Conservation (phyloP, 2,329 filamentous ascomycete species). For the Aspergillus udagawae region DNA sequence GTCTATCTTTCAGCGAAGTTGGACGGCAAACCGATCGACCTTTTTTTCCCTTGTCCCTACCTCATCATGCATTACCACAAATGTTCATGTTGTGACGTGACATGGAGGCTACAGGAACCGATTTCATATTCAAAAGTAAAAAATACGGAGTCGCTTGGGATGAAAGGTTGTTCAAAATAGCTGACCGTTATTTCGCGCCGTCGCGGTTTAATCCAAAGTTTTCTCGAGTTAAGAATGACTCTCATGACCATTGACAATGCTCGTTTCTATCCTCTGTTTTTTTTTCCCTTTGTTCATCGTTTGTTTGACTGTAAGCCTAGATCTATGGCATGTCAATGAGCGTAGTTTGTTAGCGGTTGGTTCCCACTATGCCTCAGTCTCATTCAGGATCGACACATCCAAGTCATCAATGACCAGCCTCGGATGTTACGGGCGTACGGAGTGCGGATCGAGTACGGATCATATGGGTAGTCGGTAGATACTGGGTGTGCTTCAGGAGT, state of each 20-base stretch:
- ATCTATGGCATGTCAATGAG: background rate
- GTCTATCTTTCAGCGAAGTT: constrained; percentile 36
- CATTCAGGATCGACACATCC: too few species aligned
- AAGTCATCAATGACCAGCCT: background rate
- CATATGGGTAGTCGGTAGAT: background rate
- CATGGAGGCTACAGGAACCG: constrained; percentile 28
- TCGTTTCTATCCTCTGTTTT: background rate
- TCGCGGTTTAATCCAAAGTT: constrained; percentile 42
- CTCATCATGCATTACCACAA: constrained; percentile 34
- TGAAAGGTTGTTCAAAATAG: constrained; percentile 41
- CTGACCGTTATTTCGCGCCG: constrained; percentile 39
- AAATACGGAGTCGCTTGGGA: constrained; percentile 39
- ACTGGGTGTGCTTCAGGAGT: too few species aligned
- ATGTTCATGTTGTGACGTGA: constrained; percentile 32
- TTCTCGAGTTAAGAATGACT: constrained; percentile 35
- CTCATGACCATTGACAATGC: constrained; percentile 4
- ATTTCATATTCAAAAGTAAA: constrained; percentile 31
- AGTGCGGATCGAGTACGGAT: background rate
- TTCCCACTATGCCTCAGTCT: too few species aligned
- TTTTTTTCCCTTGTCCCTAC: constrained; percentile 32
- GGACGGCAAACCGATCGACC: constrained; percentile 40
- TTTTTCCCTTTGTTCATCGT: background rate
- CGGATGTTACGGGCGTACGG: background rate
- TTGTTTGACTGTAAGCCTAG: background rate
- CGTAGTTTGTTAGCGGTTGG: background rate